Percentiles rank a stretch among this genome's conserved stretches.
Evolutionary conservation across 306 rosid species (phyloP).

Genomic region (Hippophae gyantsensis): DNA sequence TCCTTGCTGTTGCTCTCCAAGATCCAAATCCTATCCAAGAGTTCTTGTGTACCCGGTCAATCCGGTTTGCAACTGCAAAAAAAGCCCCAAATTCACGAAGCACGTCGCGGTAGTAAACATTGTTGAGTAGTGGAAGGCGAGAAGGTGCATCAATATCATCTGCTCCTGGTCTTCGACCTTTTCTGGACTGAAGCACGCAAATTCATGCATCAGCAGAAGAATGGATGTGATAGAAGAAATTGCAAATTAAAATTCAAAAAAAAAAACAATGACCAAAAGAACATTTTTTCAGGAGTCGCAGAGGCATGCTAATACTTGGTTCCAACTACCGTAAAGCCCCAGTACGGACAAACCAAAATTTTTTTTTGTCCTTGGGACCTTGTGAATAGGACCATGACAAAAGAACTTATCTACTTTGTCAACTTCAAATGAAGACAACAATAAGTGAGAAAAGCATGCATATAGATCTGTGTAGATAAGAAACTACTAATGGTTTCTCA

Average conservation of each 20-base stretch:
- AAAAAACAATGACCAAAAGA: not conserved
- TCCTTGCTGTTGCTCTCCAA: conserved; percentile 95
- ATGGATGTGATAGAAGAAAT: not conserved
- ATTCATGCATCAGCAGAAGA: conserved; percentile 4
- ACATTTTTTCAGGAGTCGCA: too few relatives aligned
- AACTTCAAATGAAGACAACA: too few relatives aligned
- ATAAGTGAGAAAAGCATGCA: too few relatives aligned
- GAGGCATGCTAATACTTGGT: too few relatives aligned
- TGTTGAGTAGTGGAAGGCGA: conserved; percentile 72
- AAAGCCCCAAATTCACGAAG: conserved; percentile 87
- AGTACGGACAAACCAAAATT: too few relatives aligned
- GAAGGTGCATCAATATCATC: conserved; percentile 92
- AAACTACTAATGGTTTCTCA: too few relatives aligned
- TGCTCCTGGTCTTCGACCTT: conserved; percentile 64
- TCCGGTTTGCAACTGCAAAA: conserved; percentile 76
- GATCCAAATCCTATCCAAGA: conserved; percentile 99
- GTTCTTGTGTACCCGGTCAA: conserved; percentile 87
- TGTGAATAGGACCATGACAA: too few relatives aligned
- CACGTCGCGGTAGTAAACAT: conserved; percentile 67
- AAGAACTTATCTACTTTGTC: too few relatives aligned
- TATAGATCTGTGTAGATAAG: too few relatives aligned
- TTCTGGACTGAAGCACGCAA: conserved; percentile 46
- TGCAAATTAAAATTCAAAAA: not conserved
- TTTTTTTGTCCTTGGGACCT: too few relatives aligned
- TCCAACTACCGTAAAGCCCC: too few relatives aligned